Conservation (phyloP, 23 red algal species). For the Pyropia haitanensis region DNA sequence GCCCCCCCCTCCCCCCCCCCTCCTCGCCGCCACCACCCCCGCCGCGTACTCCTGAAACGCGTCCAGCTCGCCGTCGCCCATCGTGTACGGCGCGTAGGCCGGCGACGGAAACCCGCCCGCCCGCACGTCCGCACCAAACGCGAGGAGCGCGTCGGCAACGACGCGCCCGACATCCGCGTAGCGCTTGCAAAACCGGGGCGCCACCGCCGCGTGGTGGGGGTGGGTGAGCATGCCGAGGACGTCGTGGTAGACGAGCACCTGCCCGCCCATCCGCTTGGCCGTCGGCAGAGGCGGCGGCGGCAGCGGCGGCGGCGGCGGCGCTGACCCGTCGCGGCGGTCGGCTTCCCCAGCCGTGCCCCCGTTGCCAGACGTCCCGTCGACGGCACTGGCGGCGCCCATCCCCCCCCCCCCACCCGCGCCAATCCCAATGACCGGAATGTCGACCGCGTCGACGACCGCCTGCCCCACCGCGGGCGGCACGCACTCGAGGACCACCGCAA, state of each 20-base stretch:
- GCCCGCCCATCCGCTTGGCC: conserved; percentile 45
- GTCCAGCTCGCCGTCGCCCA: conserved; percentile 61
- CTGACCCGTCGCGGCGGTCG: too few relatives aligned
- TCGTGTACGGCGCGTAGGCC: conserved; percentile 67
- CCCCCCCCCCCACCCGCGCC: conserved; percentile 44
- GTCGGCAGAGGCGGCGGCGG: too few relatives aligned
- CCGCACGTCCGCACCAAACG: conserved; percentile 59
- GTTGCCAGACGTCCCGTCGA: too few relatives aligned
- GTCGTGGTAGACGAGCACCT: conserved; percentile 99
- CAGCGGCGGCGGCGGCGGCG: too few relatives aligned
- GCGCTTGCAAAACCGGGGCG: conserved; percentile 85
- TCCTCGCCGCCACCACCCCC: background rate
- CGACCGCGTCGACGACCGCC: conserved; percentile 44
- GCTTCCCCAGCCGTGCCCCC: conserved; percentile 28
- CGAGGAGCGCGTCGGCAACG: conserved; percentile 56
- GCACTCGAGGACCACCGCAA: conserved; percentile 90
- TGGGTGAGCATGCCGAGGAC: conserved; percentile 85
- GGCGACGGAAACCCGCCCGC: conserved; percentile 42
- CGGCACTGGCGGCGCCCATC: too few relatives aligned
- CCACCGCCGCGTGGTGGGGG: conserved; percentile 90
- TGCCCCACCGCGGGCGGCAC: conserved; percentile 58
- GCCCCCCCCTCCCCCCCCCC: too few relatives aligned
- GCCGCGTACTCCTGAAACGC: conserved; percentile 6
- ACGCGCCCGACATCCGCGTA: conserved; percentile 54
- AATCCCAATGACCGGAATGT: conserved; percentile 92